Percentiles rank a stretch among this genome's conserved stretches.
phyloP scores from a whole-genome alignment of 2,329 filamentous ascomycete genomes.

The Aureobasidium musti region DNA sequence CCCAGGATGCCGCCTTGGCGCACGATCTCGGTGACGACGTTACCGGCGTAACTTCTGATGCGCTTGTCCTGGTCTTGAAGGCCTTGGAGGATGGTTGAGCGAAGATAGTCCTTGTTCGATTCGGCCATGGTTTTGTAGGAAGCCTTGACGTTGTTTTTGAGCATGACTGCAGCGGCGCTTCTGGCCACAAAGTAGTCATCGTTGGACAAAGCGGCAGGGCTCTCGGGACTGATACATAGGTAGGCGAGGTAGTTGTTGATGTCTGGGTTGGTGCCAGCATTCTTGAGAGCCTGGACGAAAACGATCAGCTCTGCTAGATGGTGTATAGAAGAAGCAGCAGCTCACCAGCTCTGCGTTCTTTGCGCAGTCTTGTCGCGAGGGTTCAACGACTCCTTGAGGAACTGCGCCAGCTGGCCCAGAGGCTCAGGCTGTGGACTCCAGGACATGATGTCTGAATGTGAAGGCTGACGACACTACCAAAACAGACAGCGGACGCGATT shows the following conservation, averaged over 20 bases:
- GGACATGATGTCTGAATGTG: conserved; percentile 61
- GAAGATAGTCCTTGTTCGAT: conserved; percentile 72
- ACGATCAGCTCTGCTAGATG: background rate
- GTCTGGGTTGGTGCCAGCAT: conserved; percentile 85
- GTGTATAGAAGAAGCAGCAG: background rate
- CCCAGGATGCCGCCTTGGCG: conserved; percentile 79
- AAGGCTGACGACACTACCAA: background rate
- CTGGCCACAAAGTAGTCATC: conserved; percentile 72
- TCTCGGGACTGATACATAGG: conserved; percentile 73
- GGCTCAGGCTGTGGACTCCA: conserved; percentile 91
- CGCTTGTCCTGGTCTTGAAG: conserved; percentile 79
- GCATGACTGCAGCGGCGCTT: conserved; percentile 85
- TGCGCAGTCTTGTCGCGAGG: conserved; percentile 76
- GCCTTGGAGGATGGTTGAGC: conserved; percentile 72
- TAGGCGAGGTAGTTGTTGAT: conserved; percentile 97
- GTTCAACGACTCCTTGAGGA: conserved; percentile 88
- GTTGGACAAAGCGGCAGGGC: conserved; percentile 61
- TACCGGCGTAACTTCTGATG: conserved; percentile 87
- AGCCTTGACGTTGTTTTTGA: conserved; percentile 87
- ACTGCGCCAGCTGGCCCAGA: conserved; percentile 84
- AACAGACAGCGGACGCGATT: background rate
- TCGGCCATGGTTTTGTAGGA: conserved; percentile 76
- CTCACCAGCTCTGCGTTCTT: conserved; percentile 83
- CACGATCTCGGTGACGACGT: conserved; percentile 90
- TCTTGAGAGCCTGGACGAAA: conserved; percentile 74